These are phyloP conservation scores for Panaeolus cyanescens DNA, from an alignment of 768 basidiomycete species.

Conservation along the genomic window DNA sequence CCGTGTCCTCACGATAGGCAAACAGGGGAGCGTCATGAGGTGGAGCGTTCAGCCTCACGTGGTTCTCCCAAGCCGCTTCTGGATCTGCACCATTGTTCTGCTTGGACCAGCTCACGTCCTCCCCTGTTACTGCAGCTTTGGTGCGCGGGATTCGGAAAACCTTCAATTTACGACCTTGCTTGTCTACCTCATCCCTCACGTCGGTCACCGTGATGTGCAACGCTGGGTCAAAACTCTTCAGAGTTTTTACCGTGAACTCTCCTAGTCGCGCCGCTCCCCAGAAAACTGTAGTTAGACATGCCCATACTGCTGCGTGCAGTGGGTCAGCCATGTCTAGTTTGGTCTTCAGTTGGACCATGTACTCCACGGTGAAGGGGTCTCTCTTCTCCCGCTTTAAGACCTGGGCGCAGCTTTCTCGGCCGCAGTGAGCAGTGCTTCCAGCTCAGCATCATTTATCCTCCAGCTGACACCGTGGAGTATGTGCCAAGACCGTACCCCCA, in stretches of 20 bases:
- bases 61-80: slow-evolving; percentile 12
- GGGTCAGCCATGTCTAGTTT: slow-evolving; percentile 16
- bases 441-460: slow-evolving; percentile 5
- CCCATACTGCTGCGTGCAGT: slow-evolving; percentile 26
- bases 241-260: slow-evolving; percentile 23
- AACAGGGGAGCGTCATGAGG: slow-evolving; percentile 24
- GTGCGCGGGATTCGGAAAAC: too few relatives aligned
- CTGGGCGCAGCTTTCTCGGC: slow-evolving; percentile 12
- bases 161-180: too few relatives aligned
- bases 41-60: slow-evolving; percentile 6
- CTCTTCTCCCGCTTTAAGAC: slow-evolving; percentile 13
- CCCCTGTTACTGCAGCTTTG: slow-evolving; percentile 6
- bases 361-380: slow-evolving; percentile 12
- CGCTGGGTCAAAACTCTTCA: slow-evolving; percentile 16
- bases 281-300: slow-evolving; percentile 28
- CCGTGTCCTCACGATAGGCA: slow-evolving; percentile 25
- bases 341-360: slow-evolving; percentile 6
- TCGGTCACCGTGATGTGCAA: slow-evolving; percentile 10
- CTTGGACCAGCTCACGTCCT: slow-evolving; percentile 32
- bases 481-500: slow-evolving; percentile 37
- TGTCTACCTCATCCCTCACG: slow-evolving; percentile 9
- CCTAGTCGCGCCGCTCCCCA: slow-evolving; percentile 15
- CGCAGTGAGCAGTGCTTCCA: slow-evolving; percentile 9
- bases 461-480: slow-evolving; percentile 27
- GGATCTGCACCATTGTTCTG: slow-evolving; percentile 30